Evolutionary conservation across 176 grass and related monocot genomes (phyloP), one percentile per base, ranked within the genome.

Genomic region (Rhynchospora breviuscula): DNA sequence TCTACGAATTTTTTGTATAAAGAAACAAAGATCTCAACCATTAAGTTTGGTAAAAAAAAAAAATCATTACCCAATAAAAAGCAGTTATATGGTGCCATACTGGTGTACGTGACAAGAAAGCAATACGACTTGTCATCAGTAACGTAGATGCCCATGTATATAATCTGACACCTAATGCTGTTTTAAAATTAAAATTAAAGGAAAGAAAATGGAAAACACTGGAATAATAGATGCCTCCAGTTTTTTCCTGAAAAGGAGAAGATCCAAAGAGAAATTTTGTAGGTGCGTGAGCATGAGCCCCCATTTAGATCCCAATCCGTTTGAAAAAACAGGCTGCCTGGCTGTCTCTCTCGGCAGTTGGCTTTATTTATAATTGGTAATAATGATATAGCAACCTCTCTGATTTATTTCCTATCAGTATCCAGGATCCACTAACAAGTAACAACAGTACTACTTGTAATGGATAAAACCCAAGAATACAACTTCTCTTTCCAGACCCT

Each of bases 301-400:
- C 57, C 15, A 59, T 59, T 59, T 18, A 59, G 56, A 59, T 59
- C 56, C 56, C 15, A 59, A 59, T n/a, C 15, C 6, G 59, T 8
- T 62, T 62, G 59, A 23, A 62, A 9, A 62, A 62, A 62, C 59
- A 62, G 19, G 59, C 7, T 22, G 15, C 58, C 58, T 80, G 78
- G 29, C 78, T 63, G 78, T 29, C 78, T 62, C 78, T 29, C 78
- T 62, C 78, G 46, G 54, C 56, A 80, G 40, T 63, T 80, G 78
- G 57, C 33, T 63, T 63, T 80, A 44, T 80, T 63, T 80, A 80
- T 40, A 40, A 40, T 40, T 40, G 35, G 2, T 40, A 40, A 40
- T 40, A 80, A 80, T 43, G 78, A 57, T 80, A 57, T 58, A 80
- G 57, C 78, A 43, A 80, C 78, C 40, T 3, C 49, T 62, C 54